A percentile compares a stretch with the other conserved stretches of the same genome.
phyloP scores from a whole-genome alignment of 1,284 basidiomycete species.

The Lentinula novae-zelandiae region DNA sequence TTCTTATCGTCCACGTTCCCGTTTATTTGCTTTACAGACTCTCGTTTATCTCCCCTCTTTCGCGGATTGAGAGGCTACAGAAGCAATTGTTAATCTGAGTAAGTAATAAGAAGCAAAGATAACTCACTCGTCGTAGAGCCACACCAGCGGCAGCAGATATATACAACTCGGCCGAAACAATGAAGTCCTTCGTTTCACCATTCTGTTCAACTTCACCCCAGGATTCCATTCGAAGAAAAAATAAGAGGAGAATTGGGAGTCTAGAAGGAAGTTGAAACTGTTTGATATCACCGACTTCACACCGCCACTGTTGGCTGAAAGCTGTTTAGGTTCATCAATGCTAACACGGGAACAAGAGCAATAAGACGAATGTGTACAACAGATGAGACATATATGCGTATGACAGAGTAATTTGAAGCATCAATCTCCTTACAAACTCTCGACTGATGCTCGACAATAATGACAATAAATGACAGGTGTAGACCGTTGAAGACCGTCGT shows the following conservation, averaged over 20 bases:
- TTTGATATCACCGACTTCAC: not conserved
- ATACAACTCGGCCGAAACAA: conserved; percentile 60
- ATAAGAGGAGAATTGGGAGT: not conserved
- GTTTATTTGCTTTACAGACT: conserved; percentile 34
- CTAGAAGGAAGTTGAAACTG: not conserved
- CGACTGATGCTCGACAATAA: too few relatives aligned
- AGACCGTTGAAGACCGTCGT: not conserved
- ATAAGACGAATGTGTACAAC: not conserved
- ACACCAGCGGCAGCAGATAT: conserved; percentile 52
- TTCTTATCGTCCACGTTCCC: conserved; percentile 39
- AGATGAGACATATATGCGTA: not conserved
- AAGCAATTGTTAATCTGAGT: not conserved
- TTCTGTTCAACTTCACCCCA: conserved; percentile 22
- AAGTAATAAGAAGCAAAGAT: not conserved
- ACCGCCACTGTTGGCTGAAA: not conserved
- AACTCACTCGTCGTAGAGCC: conserved; percentile 54
- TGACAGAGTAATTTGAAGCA: not conserved
- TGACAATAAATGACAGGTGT: too few relatives aligned
- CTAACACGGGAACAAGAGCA: not conserved
- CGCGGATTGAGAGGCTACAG: conserved; percentile 31
- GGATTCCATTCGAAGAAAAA: conserved; percentile 21
- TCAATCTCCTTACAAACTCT: not conserved
- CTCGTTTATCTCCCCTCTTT: conserved; percentile 56
- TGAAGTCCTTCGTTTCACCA: conserved; percentile 31
- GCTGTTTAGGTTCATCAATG: not conserved